Conservation (phyloP, 1,284 basidiomycete genomes). For the Boletus mariae region DNA sequence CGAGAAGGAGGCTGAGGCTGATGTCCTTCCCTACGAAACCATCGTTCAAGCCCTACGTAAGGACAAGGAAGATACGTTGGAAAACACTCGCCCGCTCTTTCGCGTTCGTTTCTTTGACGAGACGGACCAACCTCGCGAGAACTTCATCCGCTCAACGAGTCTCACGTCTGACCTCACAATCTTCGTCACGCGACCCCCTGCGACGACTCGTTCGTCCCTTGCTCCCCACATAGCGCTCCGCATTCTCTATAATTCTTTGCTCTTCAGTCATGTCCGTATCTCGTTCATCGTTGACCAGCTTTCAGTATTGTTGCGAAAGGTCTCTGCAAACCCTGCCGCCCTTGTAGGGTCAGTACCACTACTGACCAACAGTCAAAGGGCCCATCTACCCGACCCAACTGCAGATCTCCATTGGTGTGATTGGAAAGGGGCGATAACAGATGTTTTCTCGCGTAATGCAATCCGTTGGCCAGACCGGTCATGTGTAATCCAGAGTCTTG, state of each 20-base stretch:
- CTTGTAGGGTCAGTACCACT: constrained; percentile 77
- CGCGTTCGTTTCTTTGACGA: constrained; percentile 96
- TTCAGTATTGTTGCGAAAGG: constrained; percentile 74
- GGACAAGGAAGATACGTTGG: constrained; percentile 55
- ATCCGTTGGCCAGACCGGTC: constrained; percentile 70
- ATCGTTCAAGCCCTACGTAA: constrained; percentile 75
- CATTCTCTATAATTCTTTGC: constrained; percentile 91
- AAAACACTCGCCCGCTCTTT: constrained; percentile 69
- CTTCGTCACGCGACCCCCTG: constrained; percentile 64
- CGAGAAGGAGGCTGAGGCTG: constrained; percentile 81
- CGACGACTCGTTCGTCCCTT: constrained; percentile 68
- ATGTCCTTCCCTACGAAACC: constrained; percentile 81
- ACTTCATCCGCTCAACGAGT: constrained; percentile 76
- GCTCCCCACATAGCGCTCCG: constrained; percentile 81
- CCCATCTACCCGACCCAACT: constrained; percentile 79
- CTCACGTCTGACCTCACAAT: constrained; percentile 91
- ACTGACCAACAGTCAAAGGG: constrained; percentile 71
- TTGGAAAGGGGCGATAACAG: constrained; percentile 94
- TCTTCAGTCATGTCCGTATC: constrained; percentile 84
- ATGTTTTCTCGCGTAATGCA: constrained; percentile 87
- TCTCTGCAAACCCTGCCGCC: constrained; percentile 58
- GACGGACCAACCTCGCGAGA: constrained; percentile 70
- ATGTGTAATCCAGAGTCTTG: constrained; percentile 80
- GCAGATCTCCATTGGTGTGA: constrained; percentile 96
- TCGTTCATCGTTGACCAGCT: constrained; percentile 84